Base-by-base conservation (phyloP, 2,329 filamentous ascomycete genomes). In the Rutstroemia sp. region DNA sequence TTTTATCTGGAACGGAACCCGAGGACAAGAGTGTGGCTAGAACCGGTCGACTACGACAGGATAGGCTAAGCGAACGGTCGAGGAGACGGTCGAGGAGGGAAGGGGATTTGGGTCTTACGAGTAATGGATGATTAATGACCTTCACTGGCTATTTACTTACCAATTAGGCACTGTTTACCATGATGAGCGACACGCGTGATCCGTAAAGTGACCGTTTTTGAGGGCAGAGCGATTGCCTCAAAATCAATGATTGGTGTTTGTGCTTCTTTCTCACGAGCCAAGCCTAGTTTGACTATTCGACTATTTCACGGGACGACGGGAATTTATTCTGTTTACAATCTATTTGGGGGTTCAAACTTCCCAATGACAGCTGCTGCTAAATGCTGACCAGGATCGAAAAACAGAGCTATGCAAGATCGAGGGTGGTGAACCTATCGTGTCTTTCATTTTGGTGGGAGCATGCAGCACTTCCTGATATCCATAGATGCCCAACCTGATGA, bases 161-260 rank as follows among this genome's bases (percentile, higher is more conserved):
- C 30, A 12, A 34, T 34, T 14, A 34, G 30, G 30, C 10, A 34
- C 30, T 34, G 30, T 34, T 34, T 34, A 34, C 39, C 39, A 42
- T 45, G 42, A 5, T 42, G 57, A 58, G 50, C 44, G 45, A 54
- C 34, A 57, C 59, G 56, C 61, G 59, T 63, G 59, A 61, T 51
- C 47, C 47, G 49, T 49, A 21, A 49, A 59, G 53, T 44, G 39
- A 46, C 48, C 59, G 19, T 39, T 25, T 44, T 53, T 34, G 30
- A 55, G 54, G 45, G 46, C 12, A 57, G 47, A 27, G 17, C 17
- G 61, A 60, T 64, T 66, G 65, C 65, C 65, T 64, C 63, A 66
- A 66, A 56, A 57, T 51, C n/a, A 51, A 58, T 61, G 65, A 67
- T 65, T 65, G 65, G 65, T 51, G 57, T 59, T 59, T 30, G 39